Evolutionary conservation across 2,329 filamentous ascomycete species (phyloP).

Genomic region (Aspergillus proliferans): DNA sequence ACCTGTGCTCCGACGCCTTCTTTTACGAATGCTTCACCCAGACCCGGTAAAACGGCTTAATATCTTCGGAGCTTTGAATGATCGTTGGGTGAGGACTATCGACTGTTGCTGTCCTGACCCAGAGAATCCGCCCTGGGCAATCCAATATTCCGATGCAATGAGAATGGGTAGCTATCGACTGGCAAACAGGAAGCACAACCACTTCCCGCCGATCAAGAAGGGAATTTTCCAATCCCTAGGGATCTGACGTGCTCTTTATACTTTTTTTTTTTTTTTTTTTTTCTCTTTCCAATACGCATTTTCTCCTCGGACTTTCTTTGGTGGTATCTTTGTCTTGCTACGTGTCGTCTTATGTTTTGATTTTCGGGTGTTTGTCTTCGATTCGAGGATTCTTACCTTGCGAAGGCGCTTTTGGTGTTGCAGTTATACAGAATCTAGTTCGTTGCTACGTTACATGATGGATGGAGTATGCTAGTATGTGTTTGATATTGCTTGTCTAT

Average conservation of each 20-base stretch:
- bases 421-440: background rate
- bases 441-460: too few species aligned
- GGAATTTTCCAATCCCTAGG: slow-evolving; percentile 22
- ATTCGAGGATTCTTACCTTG: background rate
- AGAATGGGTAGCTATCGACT: slow-evolving; percentile 17
- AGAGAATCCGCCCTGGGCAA: background rate
- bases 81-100: slow-evolving; percentile 66
- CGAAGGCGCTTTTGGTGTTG: background rate
- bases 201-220: slow-evolving; percentile 25
- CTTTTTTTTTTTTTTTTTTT: background rate
- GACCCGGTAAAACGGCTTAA: slow-evolving; percentile 64
- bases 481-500: background rate
- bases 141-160: slow-evolving; percentile 14
- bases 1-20: slow-evolving; percentile 55
- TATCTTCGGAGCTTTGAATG: slow-evolving; percentile 62
- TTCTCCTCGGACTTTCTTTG: background rate
- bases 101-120: slow-evolving; percentile 70
- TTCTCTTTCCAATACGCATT: background rate
- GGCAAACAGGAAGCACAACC: slow-evolving; percentile 23
- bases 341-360: background rate
- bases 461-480: background rate
- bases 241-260: slow-evolving; percentile 14
- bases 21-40: slow-evolving; percentile 79
- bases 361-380: background rate
- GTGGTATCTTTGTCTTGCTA: background rate